Evolutionary conservation across 352 stramenopile genomes (phyloP).

Genomic region (Pythium myriotylum): DNA sequence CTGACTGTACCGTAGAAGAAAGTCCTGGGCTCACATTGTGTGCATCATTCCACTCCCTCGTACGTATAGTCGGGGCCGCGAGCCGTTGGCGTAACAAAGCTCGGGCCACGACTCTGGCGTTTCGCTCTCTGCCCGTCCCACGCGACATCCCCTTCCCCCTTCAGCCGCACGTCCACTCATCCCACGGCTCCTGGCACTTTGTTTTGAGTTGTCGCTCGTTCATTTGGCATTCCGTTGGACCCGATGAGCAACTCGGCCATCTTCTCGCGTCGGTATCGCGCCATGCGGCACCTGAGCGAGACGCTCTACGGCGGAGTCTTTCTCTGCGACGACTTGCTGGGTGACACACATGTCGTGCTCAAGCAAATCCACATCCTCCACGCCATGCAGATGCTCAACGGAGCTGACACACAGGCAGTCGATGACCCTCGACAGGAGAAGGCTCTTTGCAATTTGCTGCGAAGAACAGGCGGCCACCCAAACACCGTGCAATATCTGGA

Average conservation of each 20-base stretch:
- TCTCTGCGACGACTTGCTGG: conserved; percentile 41
- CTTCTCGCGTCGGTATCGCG: conserved; percentile 21
- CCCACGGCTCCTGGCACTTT: too few species aligned
- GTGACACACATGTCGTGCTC: conserved; percentile 36
- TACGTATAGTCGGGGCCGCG: too few species aligned
- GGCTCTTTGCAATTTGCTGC: conserved; percentile 38
- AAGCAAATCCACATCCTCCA: conserved; percentile 51
- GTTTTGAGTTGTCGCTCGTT: too few species aligned
- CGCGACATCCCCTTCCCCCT: background rate
- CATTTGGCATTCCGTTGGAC: too few species aligned
- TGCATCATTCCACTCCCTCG: too few species aligned
- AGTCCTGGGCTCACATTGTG: too few species aligned
- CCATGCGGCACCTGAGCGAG: conserved; percentile 36
- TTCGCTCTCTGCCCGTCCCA: background rate
- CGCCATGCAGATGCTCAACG: conserved; percentile 28
- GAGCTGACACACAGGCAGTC: conserved; percentile 22
- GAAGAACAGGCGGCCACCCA: conserved; percentile 36
- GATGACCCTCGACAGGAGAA: conserved; percentile 54
- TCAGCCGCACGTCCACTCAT: too few species aligned
- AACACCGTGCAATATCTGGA: conserved; percentile 51
- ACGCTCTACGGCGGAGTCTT: conserved; percentile 54
- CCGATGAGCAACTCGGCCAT: conserved; percentile 1
- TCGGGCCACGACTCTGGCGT: too few species aligned
- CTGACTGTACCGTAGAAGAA: too few species aligned
- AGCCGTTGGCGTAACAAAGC: too few species aligned